Percentiles rank a stretch among this genome's conserved stretches.
These are phyloP conservation scores for Sindora glabra DNA, from an alignment of 306 rosid genomes.

Conservation along the genomic window DNA sequence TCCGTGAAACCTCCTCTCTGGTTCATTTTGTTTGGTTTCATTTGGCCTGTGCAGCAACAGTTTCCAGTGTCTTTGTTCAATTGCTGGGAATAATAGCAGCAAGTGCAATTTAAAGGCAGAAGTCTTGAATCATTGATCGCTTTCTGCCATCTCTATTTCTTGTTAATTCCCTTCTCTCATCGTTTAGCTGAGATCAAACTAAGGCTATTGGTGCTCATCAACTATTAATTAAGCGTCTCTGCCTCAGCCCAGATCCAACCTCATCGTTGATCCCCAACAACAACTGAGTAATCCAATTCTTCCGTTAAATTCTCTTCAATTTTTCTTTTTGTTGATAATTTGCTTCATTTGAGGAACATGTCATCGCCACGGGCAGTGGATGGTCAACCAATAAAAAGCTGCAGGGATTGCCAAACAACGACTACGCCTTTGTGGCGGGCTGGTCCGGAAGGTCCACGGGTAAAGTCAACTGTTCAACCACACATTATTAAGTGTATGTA, in stretches of 20 bases:
- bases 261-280: not conserved
- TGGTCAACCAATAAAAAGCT: slow-evolving; percentile 1
- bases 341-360: not conserved
- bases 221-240: not conserved
- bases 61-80: not conserved
- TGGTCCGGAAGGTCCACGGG: slow-evolving; percentile 41
- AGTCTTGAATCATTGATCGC: not conserved
- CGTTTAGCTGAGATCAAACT: not conserved
- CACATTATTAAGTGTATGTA: not conserved
- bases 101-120: not conserved
- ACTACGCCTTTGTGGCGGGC: slow-evolving; percentile 35
- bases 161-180: not conserved
- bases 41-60: not conserved
- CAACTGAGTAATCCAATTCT: not conserved
- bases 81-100: not conserved
- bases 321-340: not conserved
- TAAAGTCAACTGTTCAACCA: not conserved
- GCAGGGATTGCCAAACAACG: slow-evolving; percentile 26
- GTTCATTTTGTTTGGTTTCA: not conserved
- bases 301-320: not conserved
- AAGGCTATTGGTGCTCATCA: not conserved
- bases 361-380: not conserved
- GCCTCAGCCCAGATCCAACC: not conserved
- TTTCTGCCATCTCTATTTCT: not conserved
- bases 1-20: not conserved